Conservation (phyloP, 441 rosid genomes). For the Metrosideros polymorpha region DNA sequence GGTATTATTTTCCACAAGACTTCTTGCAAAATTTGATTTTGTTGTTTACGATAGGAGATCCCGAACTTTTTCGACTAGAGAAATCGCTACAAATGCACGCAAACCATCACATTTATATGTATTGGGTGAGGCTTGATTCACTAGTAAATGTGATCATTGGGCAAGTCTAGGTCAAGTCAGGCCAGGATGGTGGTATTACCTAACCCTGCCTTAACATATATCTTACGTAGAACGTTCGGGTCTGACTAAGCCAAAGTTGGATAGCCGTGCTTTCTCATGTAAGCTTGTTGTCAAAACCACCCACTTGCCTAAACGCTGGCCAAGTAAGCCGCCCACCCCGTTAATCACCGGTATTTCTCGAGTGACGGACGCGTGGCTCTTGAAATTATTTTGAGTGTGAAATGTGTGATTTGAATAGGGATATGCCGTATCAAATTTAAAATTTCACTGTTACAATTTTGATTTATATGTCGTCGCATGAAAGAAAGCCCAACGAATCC, state of each 20-base stretch:
- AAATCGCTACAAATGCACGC: not conserved
- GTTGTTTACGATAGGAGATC: not conserved
- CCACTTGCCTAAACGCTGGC: not conserved
- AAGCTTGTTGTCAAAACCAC: not conserved
- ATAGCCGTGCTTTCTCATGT: not conserved
- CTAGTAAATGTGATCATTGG: rapidly evolving
- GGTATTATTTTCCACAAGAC: not conserved
- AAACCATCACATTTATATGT: not conserved
- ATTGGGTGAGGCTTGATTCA: not conserved
- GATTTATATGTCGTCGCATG: not conserved
- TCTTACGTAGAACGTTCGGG: not conserved
- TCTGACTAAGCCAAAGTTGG: not conserved
- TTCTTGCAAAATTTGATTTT: not conserved
- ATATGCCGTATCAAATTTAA: not conserved
- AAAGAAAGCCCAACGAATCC: not conserved
- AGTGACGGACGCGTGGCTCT: not conserved
- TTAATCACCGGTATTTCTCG: not conserved
- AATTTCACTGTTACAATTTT: not conserved
- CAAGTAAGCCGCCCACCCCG: not conserved
- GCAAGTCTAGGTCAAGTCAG: not conserved
- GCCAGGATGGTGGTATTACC: not conserved
- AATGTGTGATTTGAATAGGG: not conserved
- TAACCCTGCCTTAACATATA: not conserved
- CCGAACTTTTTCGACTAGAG: not conserved
- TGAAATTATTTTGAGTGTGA: not conserved